Percentiles rank a stretch among this genome's conserved stretches.
Evolutionary conservation across 2,329 filamentous ascomycete genomes (phyloP).

Genomic region (Stachybotrys elegans): DNA sequence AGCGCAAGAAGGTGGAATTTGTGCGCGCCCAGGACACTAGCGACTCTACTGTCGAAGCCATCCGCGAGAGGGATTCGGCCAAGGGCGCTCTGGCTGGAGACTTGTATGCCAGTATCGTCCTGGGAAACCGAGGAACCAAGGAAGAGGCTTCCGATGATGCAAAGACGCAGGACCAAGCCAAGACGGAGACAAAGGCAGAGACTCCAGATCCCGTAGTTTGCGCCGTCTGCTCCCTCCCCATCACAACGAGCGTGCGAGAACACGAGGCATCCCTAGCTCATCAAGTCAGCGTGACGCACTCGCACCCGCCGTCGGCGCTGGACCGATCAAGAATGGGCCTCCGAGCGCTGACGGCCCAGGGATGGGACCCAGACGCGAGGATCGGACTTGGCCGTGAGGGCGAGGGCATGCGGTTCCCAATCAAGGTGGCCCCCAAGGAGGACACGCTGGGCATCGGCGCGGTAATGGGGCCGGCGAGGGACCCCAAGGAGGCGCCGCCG

Average conservation of each 20-base stretch:
- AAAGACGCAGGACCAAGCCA: not conserved
- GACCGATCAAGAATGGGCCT: conserved; percentile 68
- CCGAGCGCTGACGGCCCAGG: conserved; percentile 58
- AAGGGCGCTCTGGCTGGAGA: conserved; percentile 40
- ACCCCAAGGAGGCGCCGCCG: conserved; percentile 32
- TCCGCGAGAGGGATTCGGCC: conserved; percentile 17
- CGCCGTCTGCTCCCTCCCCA: conserved; percentile 28
- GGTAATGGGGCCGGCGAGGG: conserved; percentile 22
- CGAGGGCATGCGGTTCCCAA: conserved; percentile 69
- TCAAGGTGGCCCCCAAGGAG: conserved; percentile 68
- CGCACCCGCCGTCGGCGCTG: conserved; percentile 66
- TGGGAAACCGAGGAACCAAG: conserved; percentile 33
- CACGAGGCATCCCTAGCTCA: conserved; percentile 65
- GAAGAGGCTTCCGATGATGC: not conserved
- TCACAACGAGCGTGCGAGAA: conserved; percentile 23
- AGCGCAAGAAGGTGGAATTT: conserved; percentile 50
- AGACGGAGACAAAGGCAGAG: conserved; percentile 1
- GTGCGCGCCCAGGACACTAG: conserved; percentile 46
- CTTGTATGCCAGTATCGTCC: conserved; percentile 62
- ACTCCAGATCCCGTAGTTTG: conserved; percentile 19
- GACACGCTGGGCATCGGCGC: conserved; percentile 71
- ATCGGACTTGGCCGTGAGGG: conserved; percentile 65
- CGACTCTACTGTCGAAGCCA: conserved; percentile 11
- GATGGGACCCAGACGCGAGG: conserved; percentile 71
- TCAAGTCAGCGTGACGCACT: conserved; percentile 64